Evolutionary conservation across 164 flowering plant genomes (phyloP), one percentile per base, ranked within the genome.

Genomic region (Aristolochia californica): DNA sequence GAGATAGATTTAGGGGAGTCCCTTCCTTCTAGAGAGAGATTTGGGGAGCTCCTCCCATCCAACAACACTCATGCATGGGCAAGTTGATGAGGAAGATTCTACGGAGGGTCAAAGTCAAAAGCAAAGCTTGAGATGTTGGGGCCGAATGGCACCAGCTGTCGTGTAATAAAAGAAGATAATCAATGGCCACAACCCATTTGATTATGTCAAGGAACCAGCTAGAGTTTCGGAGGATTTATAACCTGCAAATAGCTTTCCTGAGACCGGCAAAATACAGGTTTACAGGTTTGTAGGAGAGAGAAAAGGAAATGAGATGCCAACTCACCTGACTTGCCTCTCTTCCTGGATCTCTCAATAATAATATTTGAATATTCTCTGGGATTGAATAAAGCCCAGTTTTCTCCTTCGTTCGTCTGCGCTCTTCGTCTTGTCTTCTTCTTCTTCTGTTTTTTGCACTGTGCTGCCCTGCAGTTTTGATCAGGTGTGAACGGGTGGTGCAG

Each of bases 101-200:
- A 3, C 40, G 0, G 11, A 34, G 10, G 40, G 40, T 34, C 40
- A 34, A 34, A 34, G 40, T 34, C 40, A 34, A 34, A 34, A 1
- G 11, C n/a, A 34, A 8, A 12, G n/a, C 10, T 52, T 22, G 55
- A 52, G 28, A 16, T 24, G 5, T 52, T 14, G 34, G 55, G 30
- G 5, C n/a, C 55, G 17, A 52, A 11, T 21, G 55, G 25, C 59
- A 56, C 47, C 59, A 7, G 27, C 48, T 43, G 22, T 56, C 17
- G 12, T 34, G 40, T 28, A 28, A 18, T 54, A 27, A 54, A 0
- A 27, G 13, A 54, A 11, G 28, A 34, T 9, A 34, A 17, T 20
- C 15, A 43, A 56, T 40, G 24, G 15, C 34, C 24, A 56, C 13
- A 48, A 13, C 27, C 48, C 48, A 43, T 11, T 56, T 22, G 59